These are phyloP conservation scores for Penicillium capsulatum DNA, from an alignment of 2,329 filamentous ascomycete species.

Conservation along the genomic window DNA sequence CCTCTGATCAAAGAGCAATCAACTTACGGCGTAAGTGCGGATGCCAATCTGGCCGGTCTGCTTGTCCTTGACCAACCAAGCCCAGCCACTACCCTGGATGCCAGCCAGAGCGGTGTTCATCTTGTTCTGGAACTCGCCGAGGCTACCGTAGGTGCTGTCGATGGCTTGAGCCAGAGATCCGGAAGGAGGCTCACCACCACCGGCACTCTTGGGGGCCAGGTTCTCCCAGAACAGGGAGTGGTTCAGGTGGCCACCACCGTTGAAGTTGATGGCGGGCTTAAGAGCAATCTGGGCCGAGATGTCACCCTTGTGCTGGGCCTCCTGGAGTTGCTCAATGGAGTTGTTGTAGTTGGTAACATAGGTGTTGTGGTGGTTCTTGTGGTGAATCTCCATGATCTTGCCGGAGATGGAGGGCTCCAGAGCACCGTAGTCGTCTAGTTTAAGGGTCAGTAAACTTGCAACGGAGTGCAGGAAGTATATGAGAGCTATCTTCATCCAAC, in stretches of 20 bases:
- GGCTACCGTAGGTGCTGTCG: constrained; percentile 55
- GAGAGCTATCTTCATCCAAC: constrained; percentile 23
- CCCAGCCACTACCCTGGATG: constrained; percentile 63
- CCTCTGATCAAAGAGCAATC: not conserved
- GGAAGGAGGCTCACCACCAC: constrained; percentile 60
- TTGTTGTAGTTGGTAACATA: constrained; percentile 88
- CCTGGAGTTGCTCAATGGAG: constrained; percentile 65
- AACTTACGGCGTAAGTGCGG: constrained; percentile 59
- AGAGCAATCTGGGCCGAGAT: constrained; percentile 56
- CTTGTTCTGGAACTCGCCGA: constrained; percentile 58
- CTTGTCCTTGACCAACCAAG: constrained; percentile 60
- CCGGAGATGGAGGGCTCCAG: constrained; percentile 80
- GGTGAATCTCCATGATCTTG: constrained; percentile 95
- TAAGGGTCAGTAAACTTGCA: constrained; percentile 36
- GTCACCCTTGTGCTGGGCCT: constrained; percentile 53
- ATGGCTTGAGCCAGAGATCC: constrained; percentile 57
- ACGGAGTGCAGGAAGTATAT: not conserved
- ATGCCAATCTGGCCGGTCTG: constrained; percentile 56
- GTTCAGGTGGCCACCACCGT: constrained; percentile 61
- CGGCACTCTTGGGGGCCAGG: constrained; percentile 57
- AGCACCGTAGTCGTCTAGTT: constrained; percentile 83
- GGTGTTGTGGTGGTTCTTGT: constrained; percentile 90
- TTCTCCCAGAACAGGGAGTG: constrained; percentile 66
- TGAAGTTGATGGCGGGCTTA: constrained; percentile 61
- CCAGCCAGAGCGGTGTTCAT: constrained; percentile 62